These are phyloP conservation scores for Tolypocladium sp. DNA, from an alignment of 2,329 filamentous ascomycete species.

Conservation along the genomic window DNA sequence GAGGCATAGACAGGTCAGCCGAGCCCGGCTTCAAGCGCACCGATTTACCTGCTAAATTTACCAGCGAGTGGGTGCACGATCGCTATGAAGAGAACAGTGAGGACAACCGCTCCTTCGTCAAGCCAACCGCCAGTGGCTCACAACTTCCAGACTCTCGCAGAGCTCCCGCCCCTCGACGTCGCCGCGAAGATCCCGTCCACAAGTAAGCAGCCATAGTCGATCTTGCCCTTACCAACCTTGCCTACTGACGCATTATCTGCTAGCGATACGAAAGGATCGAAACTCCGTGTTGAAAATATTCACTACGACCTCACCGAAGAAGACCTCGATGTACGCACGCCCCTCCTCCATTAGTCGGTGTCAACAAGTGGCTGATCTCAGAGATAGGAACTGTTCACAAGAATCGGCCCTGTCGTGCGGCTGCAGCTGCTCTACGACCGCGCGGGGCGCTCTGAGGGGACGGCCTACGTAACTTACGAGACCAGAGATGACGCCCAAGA, in stretches of 20 bases:
- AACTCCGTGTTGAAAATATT: constrained; percentile 78
- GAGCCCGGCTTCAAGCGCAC: not conserved
- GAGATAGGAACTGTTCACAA: constrained; percentile 64
- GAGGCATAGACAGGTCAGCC: constrained; percentile 59
- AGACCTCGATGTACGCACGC: constrained; percentile 59
- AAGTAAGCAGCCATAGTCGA: constrained; percentile 14
- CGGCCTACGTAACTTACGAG: constrained; percentile 76
- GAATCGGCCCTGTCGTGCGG: constrained; percentile 63
- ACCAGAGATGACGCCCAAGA: constrained; percentile 59
- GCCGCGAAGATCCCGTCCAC: constrained; percentile 32
- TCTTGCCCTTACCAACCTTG: too few species aligned
- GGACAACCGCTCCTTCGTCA: constrained; percentile 2
- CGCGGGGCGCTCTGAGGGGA: constrained; percentile 77
- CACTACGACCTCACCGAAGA: constrained; percentile 86
- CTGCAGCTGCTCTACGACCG: constrained; percentile 76
- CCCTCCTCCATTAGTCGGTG: not conserved
- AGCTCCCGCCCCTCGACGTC: constrained; percentile 30
- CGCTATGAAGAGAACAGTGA: constrained; percentile 69
- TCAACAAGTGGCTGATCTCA: constrained; percentile 13
- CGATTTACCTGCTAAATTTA: constrained; percentile 10
- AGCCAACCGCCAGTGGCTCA: constrained; percentile 9
- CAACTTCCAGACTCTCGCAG: constrained; percentile 26
- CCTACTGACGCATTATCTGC: constrained; percentile 4
- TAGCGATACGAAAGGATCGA: constrained; percentile 51
- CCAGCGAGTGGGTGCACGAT: constrained; percentile 89